These are phyloP conservation scores for Carex cristatella DNA, from an alignment of 176 grass and related monocot genomes.

Conservation along the genomic window DNA sequence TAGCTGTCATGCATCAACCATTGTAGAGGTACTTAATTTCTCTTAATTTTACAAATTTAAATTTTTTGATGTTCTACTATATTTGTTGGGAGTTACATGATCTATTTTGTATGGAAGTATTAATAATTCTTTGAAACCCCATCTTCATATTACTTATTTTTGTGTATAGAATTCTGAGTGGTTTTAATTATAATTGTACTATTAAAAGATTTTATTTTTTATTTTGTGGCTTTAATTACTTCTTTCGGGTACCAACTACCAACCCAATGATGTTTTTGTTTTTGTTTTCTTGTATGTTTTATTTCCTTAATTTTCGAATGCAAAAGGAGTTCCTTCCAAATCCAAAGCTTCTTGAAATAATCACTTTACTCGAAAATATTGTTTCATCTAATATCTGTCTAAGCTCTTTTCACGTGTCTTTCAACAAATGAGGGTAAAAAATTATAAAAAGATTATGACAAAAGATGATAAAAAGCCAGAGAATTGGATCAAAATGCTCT, in stretches of 20 bases:
- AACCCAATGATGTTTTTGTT: neutral
- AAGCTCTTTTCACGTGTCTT: neutral
- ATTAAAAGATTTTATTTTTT: neutral
- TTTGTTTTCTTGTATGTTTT: no score
- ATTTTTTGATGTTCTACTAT: neutral
- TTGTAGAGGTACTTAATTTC: constrained; percentile 20
- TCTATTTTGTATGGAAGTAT: no score
- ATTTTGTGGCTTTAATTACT: neutral
- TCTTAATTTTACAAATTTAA: neutral
- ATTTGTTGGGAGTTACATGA: neutral
- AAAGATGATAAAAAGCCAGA: no score
- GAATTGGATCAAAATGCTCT: no score
- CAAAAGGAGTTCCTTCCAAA: no score
- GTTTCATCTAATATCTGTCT: no score
- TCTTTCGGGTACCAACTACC: no score
- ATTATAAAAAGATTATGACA: neutral
- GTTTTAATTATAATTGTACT: neutral
- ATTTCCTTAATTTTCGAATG: no score
- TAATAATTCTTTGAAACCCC: no score
- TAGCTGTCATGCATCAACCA: constrained; percentile 41
- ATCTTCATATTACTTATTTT: neutral
- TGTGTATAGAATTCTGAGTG: neutral
- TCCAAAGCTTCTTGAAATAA: no score
- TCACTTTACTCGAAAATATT: no score
- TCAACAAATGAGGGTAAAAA: neutral